Evolutionary conservation across 306 rosid genomes (phyloP).

Genomic region (Citrullus colocynthis): DNA sequence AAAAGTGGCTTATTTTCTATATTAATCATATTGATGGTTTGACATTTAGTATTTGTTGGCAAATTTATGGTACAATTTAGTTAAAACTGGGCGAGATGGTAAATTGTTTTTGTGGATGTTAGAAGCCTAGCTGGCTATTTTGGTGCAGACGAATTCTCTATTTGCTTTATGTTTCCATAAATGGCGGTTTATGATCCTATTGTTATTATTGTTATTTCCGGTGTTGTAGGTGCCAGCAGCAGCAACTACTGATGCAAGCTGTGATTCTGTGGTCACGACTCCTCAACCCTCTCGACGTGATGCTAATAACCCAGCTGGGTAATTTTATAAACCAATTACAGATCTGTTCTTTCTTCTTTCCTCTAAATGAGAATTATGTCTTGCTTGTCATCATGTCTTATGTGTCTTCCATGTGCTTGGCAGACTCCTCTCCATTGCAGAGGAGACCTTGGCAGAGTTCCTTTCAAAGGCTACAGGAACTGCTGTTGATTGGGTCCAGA

Average conservation of each 20-base stretch:
- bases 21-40: background rate
- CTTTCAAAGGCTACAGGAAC: constrained; percentile 99
- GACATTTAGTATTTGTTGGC: background rate
- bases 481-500: constrained; percentile 99
- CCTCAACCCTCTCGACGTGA: constrained; percentile 73
- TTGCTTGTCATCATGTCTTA: background rate
- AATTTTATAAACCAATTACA: constrained; percentile 14
- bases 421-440: constrained; percentile 97
- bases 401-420: background rate
- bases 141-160: background rate
- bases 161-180: background rate
- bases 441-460: constrained; percentile 99
- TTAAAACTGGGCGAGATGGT: background rate
- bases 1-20: background rate
- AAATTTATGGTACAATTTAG: background rate
- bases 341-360: constrained; percentile 4
- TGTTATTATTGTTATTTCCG: background rate
- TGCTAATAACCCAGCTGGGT: constrained; percentile 99
- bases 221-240: constrained; percentile 51
- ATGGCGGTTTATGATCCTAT: background rate
- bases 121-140: background rate
- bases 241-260: constrained; percentile 84
- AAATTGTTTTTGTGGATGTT: background rate
- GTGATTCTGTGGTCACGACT: constrained; percentile 79
- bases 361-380: background rate